Evolutionary conservation across 1,139 yeast genomes (phyloP), one percentile per base, ranked within the genome.

Genomic region (Candida sanyaensis): DNA sequence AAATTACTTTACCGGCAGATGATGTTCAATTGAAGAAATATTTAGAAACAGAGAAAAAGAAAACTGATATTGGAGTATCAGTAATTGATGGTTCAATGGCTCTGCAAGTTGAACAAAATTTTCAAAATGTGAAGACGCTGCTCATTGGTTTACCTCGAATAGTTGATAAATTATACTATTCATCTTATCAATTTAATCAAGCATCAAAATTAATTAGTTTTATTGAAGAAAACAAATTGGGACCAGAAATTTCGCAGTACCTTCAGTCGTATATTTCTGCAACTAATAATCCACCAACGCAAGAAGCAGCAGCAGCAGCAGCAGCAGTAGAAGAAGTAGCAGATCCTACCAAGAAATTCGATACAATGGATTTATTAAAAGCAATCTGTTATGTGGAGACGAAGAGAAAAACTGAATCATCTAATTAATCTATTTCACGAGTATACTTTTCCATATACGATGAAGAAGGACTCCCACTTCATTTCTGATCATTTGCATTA

Each of bases 171-270:
- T 47, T 68, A 29, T 59, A 57, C 46, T 50, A 55, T 40, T 43
- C 62, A 2, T 56, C 66, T 5, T 62, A 65, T 48, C 61, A 60
- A 46, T 41, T 68, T 33, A 45, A 53, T 8, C 60, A 57, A 48
- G 61, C 63, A 7, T 51, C 54, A 17, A 64, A 64, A 32, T 46
- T 66, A 23, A 54, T 63, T 2, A 57, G 58, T 10, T 38, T 44
- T 4, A 49, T 64, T 32, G 59, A 58, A 40, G 46, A 45, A 5
- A 47, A 50, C 2, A 52, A 54, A 24, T 47, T 66, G 13, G 55
- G 54, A 24, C 56, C 56, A 6, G 54, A 58, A 30, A 55, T 64
- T 2, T 53, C 63, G 0, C 43, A 58, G 10, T 42, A 64, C 38
- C 55, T 66, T 4, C 56, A 56, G 24, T 55, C 56, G 29, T 65